Percentiles rank a stretch among this genome's conserved stretches.
phyloP scores from a whole-genome alignment of 169 alveolate species.

The Plasmodium sp. region DNA sequence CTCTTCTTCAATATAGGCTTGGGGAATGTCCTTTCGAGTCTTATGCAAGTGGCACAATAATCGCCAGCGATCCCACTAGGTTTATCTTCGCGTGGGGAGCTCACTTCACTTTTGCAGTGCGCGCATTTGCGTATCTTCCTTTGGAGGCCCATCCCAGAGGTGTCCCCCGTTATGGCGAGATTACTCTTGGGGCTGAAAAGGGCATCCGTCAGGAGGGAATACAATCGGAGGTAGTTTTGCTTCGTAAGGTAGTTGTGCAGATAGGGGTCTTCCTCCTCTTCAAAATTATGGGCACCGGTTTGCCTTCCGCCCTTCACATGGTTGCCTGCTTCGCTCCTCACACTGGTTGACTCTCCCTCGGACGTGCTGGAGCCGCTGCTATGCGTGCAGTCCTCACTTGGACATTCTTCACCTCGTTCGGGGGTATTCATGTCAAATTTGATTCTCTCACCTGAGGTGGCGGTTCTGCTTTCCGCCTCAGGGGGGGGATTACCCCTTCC shows the following conservation, averaged over 20 bases:
- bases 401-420: not conserved
- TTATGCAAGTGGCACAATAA: not conserved
- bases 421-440: not conserved
- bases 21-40: not conserved
- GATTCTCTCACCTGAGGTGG: not conserved
- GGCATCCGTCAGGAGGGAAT: not conserved
- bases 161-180: not conserved
- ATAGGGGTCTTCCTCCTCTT: not conserved
- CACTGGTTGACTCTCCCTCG: not conserved
- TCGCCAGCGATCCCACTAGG: not conserved
- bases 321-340: not conserved
- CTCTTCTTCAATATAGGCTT: constrained; percentile 57
- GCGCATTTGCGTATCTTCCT: not conserved
- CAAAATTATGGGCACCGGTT: not conserved
- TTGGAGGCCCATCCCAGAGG: not conserved
- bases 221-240: not conserved
- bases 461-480: not conserved
- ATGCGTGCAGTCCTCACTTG: not conserved
- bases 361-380: not conserved
- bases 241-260: not conserved
- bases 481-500: not conserved
- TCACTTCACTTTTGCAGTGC: not conserved
- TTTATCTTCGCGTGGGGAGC: not conserved
- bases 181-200: not conserved
- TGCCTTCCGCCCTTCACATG: not conserved